These are phyloP conservation scores for Mucor piriformis DNA, from an alignment of 371 early-diverging fungal genomes.

Conservation along the genomic window DNA sequence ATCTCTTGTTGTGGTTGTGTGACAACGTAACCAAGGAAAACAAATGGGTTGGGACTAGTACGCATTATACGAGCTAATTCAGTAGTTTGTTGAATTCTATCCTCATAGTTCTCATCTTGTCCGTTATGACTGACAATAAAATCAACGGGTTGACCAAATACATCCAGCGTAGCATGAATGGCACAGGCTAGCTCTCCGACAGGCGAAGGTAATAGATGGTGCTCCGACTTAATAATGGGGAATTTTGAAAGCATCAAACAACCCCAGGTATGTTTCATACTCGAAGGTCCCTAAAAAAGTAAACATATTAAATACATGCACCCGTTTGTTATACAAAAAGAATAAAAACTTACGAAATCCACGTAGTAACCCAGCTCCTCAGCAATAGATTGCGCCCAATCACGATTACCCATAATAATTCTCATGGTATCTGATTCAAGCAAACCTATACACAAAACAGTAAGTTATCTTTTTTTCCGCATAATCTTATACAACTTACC, in stretches of 20 bases:
- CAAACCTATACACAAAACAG: slow-evolving; percentile 43
- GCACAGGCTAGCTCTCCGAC: slow-evolving; percentile 86
- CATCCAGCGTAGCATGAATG: slow-evolving; percentile 84
- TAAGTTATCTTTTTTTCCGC: not conserved
- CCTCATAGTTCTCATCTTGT: slow-evolving; percentile 79
- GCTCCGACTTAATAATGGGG: slow-evolving; percentile 73
- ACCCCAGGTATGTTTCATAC: slow-evolving; percentile 88
- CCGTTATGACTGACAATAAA: slow-evolving; percentile 87
- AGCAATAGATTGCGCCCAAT: slow-evolving; percentile 79
- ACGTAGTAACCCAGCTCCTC: slow-evolving; percentile 79
- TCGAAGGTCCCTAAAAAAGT: slow-evolving; percentile 62
- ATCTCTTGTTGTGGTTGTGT: slow-evolving; percentile 70
- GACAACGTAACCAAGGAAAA: slow-evolving; percentile 85
- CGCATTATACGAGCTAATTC: slow-evolving; percentile 80
- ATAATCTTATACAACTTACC: slow-evolving; percentile 39
- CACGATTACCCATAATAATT: slow-evolving; percentile 87
- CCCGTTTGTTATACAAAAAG: slow-evolving; percentile 40
- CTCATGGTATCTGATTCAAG: slow-evolving; percentile 82
- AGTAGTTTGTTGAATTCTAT: slow-evolving; percentile 79
- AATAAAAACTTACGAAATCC: slow-evolving; percentile 60
- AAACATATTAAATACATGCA: not conserved
- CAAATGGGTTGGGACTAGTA: slow-evolving; percentile 72
- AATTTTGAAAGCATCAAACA: slow-evolving; percentile 85
- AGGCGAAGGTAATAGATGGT: slow-evolving; percentile 81
- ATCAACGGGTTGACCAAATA: slow-evolving; percentile 78